Percentiles rank a stretch among this genome's conserved stretches.
Conservation (phyloP, 208 protist species). For the Crithidia fasciculata region DNA sequence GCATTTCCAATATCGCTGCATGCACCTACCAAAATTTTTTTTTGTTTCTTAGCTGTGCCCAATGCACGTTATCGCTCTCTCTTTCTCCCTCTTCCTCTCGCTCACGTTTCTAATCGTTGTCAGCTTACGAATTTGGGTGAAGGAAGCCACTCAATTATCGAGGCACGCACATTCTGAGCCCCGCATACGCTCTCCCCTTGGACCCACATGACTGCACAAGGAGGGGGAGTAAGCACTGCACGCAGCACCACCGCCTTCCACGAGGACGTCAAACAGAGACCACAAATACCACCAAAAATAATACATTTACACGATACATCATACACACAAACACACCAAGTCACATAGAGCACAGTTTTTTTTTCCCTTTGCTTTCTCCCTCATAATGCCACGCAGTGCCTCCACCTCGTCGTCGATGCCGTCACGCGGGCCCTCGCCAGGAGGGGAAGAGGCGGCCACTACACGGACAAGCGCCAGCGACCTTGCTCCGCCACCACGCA, state of each 20-base stretch:
- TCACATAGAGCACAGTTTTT: neutral
- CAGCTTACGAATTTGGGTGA: too few relatives aligned
- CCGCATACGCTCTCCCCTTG: too few relatives aligned
- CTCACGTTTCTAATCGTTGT: too few relatives aligned
- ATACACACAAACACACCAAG: neutral
- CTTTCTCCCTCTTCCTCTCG: too few relatives aligned
- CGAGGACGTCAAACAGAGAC: neutral
- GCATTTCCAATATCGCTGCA: too few relatives aligned
- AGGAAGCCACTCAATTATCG: too few relatives aligned
- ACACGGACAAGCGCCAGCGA: neutral
- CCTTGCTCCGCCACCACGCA: constrained; percentile 1
- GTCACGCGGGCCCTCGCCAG: neutral
- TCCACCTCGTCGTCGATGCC: neutral
- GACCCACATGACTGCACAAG: too few relatives aligned
- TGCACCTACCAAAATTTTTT: too few relatives aligned
- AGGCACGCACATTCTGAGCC: too few relatives aligned
- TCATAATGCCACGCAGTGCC: neutral
- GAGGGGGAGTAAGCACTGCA: neutral
- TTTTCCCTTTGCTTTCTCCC: neutral
- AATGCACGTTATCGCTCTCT: too few relatives aligned
- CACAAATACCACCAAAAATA: neutral
- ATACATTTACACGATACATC: neutral
- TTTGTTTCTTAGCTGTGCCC: too few relatives aligned
- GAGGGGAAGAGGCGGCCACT: neutral
- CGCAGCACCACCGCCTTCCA: neutral